Conservation (phyloP, 2,329 filamentous ascomycete species). For the Exophiala viscosa region DNA sequence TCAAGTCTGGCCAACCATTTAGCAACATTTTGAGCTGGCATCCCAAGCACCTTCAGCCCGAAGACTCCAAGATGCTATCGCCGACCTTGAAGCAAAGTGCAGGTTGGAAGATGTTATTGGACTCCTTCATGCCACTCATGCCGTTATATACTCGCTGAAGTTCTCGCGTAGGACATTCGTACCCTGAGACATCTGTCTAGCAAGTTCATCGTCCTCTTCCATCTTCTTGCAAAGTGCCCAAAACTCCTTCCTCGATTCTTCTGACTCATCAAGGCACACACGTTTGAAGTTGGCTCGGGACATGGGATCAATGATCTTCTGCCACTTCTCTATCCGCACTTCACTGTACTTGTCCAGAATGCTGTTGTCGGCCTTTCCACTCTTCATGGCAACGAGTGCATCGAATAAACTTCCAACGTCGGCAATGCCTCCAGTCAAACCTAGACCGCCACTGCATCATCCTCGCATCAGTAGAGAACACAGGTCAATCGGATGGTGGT, state of each 20-base stretch:
- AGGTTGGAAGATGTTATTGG: neutral
- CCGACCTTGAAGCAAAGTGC: too few relatives aligned
- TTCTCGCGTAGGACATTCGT: conserved; percentile 18
- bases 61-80: too few relatives aligned
- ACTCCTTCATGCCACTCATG: neutral
- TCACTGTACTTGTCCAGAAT: conserved; percentile 46
- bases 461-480: neutral
- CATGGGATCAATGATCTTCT: conserved; percentile 38
- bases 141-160: conserved; percentile 17
- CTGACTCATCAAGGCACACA: conserved; percentile 34
- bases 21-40: too few relatives aligned
- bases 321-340: conserved; percentile 39
- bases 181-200: conserved; percentile 19
- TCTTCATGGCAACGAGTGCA: conserved; percentile 49
- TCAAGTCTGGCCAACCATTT: too few relatives aligned
- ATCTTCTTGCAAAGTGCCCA: conserved; percentile 35
- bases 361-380: conserved; percentile 36
- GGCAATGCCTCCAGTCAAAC: conserved; percentile 61
- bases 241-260: conserved; percentile 37
- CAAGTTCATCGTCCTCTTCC: conserved; percentile 31
- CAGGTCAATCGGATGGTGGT: neutral
- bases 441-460: conserved; percentile 51
- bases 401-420: conserved; percentile 61
- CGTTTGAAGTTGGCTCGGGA: conserved; percentile 42
- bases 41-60: too few relatives aligned